These are phyloP conservation scores for Actinidia arguta DNA, from an alignment of 179 eudicot species.

Conservation along the genomic window DNA sequence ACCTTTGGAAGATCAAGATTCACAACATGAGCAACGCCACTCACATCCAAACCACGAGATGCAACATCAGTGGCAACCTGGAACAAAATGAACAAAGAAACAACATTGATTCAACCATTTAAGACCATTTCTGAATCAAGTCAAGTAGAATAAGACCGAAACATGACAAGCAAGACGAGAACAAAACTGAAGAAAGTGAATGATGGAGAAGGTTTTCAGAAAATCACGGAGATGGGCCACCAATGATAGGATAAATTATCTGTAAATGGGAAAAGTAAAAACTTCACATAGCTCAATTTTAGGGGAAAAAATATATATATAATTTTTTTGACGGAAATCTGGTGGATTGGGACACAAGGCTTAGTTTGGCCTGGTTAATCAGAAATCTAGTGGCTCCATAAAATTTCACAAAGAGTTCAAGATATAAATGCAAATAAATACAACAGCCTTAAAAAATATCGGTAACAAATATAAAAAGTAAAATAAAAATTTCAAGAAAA, in stretches of 20 bases:
- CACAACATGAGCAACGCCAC: constrained; percentile 62
- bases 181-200: background rate
- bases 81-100: constrained; percentile 6
- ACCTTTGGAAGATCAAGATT: constrained; percentile 51
- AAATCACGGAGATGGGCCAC: background rate
- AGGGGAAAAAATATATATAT: background rate
- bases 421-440: background rate
- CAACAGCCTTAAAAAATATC: background rate
- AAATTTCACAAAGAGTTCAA: background rate
- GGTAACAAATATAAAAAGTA: background rate
- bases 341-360: no score
- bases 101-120: background rate
- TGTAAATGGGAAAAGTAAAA: background rate
- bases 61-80: constrained; percentile 75
- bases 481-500: background rate
- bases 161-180: background rate
- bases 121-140: background rate
- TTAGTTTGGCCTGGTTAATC: no score
- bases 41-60: constrained; percentile 62
- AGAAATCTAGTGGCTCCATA: constrained; percentile 6
- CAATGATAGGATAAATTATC: background rate
- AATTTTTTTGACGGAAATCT: no score
- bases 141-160: background rate
- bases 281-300: background rate
- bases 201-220: background rate